phyloP scores from a whole-genome alignment of 2,329 filamentous ascomycete species.

The Fusarium napiforme region DNA sequence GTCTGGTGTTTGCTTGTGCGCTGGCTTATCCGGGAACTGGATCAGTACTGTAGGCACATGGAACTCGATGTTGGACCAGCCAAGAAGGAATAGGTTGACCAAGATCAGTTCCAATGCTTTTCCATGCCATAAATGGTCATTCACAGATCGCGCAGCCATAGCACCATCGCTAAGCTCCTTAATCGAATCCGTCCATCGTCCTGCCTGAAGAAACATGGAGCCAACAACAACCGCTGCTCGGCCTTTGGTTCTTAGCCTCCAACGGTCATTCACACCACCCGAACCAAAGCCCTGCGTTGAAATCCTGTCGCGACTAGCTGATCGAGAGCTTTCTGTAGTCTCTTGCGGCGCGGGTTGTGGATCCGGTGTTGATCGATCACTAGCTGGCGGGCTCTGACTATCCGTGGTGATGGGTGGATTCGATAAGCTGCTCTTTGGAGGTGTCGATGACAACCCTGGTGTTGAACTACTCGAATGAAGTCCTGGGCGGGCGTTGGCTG shows the following conservation, averaged over 20 bases:
- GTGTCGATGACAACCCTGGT: conserved; percentile 62
- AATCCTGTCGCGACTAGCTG: conserved; percentile 66
- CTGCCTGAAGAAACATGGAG: conserved; percentile 87
- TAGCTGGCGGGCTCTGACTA: conserved; percentile 52
- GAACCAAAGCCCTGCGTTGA: conserved; percentile 78
- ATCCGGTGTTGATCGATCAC: conserved; percentile 56
- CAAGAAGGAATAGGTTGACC: conserved; percentile 83
- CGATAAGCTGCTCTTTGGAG: conserved; percentile 60
- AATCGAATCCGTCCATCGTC: conserved; percentile 89
- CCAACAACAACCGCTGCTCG: conserved; percentile 83
- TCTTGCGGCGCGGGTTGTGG: conserved; percentile 50
- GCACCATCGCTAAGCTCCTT: conserved; percentile 86
- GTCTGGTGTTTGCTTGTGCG: conserved; percentile 48
- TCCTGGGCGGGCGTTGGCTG: conserved; percentile 62
- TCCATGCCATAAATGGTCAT: conserved; percentile 97
- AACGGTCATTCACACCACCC: conserved; percentile 78
- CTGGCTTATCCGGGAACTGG: conserved; percentile 59
- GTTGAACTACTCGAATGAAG: conserved; percentile 59
- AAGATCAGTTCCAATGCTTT: conserved; percentile 92
- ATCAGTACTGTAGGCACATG: conserved; percentile 71
- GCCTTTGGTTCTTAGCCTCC: conserved; percentile 82
- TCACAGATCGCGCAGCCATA: conserved; percentile 77
- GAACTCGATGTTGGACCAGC: conserved; percentile 87
- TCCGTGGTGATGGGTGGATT: conserved; percentile 62
- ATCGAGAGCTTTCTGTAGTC: conserved; percentile 57